Evolutionary conservation across 2,329 filamentous ascomycete species (phyloP).

Genomic region (Fusarium nygamai): DNA sequence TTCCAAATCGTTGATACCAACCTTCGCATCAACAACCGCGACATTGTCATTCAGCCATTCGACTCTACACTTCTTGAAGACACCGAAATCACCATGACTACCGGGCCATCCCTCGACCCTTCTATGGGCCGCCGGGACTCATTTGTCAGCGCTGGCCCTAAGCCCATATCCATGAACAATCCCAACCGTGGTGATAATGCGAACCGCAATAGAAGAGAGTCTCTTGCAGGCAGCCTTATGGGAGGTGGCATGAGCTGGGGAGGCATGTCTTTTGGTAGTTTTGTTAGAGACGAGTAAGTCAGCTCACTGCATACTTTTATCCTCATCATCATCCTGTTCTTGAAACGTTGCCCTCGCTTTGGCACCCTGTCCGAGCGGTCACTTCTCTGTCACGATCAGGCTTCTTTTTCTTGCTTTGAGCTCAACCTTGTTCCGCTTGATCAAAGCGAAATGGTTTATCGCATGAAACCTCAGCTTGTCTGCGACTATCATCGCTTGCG

Average conservation of each 20-base stretch:
- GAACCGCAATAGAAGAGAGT: constrained; percentile 68
- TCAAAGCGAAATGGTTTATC: neutral
- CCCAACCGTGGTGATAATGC: constrained; percentile 66
- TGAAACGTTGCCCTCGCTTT: constrained; percentile 12
- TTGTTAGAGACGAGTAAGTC: constrained; percentile 96
- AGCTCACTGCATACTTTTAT: constrained; percentile 21
- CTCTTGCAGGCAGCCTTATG: constrained; percentile 71
- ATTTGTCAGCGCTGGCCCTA: constrained; percentile 71
- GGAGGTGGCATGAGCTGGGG: constrained; percentile 96
- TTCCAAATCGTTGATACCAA: neutral
- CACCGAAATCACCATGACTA: constrained; percentile 63
- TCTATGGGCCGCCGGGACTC: constrained; percentile 70
- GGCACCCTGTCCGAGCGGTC: neutral
- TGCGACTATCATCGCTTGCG: neutral
- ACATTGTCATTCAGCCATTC: neutral
- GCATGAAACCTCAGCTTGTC: neutral
- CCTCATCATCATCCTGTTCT: neutral
- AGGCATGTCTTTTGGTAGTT: constrained; percentile 93
- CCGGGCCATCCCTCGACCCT: constrained; percentile 67
- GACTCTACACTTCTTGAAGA: constrained; percentile 16
- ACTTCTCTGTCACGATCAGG: neutral
- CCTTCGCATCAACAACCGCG: neutral
- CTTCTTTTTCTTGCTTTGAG: neutral
- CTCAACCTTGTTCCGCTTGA: neutral
- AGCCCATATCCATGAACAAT: constrained; percentile 74